These are phyloP conservation scores for Alternaria conjuncta DNA, from an alignment of 2,329 filamentous ascomycete species.

Conservation along the genomic window DNA sequence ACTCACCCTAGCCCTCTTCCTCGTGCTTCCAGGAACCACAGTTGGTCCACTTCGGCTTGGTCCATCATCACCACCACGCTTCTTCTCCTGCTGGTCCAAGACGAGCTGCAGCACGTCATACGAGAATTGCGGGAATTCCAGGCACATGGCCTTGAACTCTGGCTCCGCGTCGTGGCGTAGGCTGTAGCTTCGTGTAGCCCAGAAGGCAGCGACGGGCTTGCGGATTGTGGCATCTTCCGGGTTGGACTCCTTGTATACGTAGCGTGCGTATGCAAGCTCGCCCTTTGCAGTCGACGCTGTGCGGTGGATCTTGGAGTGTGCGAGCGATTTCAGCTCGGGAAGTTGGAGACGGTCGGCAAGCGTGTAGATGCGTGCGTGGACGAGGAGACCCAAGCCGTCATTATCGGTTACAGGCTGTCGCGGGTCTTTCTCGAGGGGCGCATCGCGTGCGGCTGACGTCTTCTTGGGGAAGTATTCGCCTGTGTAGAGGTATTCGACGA, in stretches of 20 bases:
- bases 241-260: slow-evolving; percentile 80
- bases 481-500: slow-evolving; percentile 84
- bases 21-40: slow-evolving; percentile 44
- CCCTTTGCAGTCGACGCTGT: slow-evolving; percentile 86
- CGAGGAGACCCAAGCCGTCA: slow-evolving; percentile 81
- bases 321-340: slow-evolving; percentile 72
- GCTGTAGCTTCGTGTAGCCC: slow-evolving; percentile 81
- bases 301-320: slow-evolving; percentile 89
- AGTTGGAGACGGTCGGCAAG: slow-evolving; percentile 78
- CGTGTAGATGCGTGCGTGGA: slow-evolving; percentile 89
- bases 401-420: slow-evolving; percentile 71
- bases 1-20: slow-evolving; percentile 42
- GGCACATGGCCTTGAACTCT: slow-evolving; percentile 82
- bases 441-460: slow-evolving; percentile 66
- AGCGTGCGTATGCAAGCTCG: slow-evolving; percentile 90
- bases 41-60: slow-evolving; percentile 41
- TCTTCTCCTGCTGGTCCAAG: slow-evolving; percentile 59
- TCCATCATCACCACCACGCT: slow-evolving; percentile 22
- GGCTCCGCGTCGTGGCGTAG: slow-evolving; percentile 84
- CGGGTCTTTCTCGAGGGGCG: slow-evolving; percentile 73
- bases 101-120: slow-evolving; percentile 84
- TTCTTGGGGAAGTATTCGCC: slow-evolving; percentile 80
- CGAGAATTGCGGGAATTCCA: slow-evolving; percentile 89
- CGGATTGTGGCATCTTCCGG: slow-evolving; percentile 75
- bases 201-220: slow-evolving; percentile 86